Percentiles rank a stretch among this genome's conserved stretches.
Conservation (phyloP, 1,284 basidiomycete genomes). For the Apiotrichum akiyoshidainum region DNA sequence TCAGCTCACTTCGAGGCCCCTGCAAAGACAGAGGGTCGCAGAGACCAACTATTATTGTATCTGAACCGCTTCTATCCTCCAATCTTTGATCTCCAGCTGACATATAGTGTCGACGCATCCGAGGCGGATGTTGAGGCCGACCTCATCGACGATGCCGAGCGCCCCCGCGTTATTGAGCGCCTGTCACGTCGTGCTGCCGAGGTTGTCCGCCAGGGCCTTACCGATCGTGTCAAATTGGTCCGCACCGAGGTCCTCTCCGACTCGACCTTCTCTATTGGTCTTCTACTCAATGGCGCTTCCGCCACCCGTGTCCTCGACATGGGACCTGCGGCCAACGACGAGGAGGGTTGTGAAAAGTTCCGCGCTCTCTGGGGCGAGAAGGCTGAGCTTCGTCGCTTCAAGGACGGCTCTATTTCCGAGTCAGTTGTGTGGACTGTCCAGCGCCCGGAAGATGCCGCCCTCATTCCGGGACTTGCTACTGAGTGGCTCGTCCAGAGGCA, state of each 20-base stretch:
- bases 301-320: slow-evolving; percentile 83
- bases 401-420: slow-evolving; percentile 88
- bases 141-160: slow-evolving; percentile 51
- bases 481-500: slow-evolving; percentile 71
- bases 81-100: slow-evolving; percentile 4
- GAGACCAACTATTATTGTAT: too few species aligned
- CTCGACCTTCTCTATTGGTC: slow-evolving; percentile 59
- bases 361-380: slow-evolving; percentile 86
- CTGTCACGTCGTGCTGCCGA: slow-evolving; percentile 59
- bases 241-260: slow-evolving; percentile 55
- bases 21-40: too few species aligned
- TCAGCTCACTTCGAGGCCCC: too few species aligned
- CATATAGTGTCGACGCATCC: slow-evolving; percentile 61
- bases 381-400: slow-evolving; percentile 92
- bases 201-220: slow-evolving; percentile 65
- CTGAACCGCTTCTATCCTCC: too few species aligned
- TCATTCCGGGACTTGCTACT: slow-evolving; percentile 73
- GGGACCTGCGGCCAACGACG: slow-evolving; percentile 66
- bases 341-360: slow-evolving; percentile 59
- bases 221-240: slow-evolving; percentile 62
- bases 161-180: slow-evolving; percentile 60
- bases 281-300: slow-evolving; percentile 66
- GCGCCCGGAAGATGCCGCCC: slow-evolving; percentile 66
- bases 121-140: slow-evolving; percentile 3
- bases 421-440: slow-evolving; percentile 80